A percentile compares a stretch with the other conserved stretches of the same genome.
Conservation (phyloP, 2,329 filamentous ascomycete genomes). For the Fusarium sp. region DNA sequence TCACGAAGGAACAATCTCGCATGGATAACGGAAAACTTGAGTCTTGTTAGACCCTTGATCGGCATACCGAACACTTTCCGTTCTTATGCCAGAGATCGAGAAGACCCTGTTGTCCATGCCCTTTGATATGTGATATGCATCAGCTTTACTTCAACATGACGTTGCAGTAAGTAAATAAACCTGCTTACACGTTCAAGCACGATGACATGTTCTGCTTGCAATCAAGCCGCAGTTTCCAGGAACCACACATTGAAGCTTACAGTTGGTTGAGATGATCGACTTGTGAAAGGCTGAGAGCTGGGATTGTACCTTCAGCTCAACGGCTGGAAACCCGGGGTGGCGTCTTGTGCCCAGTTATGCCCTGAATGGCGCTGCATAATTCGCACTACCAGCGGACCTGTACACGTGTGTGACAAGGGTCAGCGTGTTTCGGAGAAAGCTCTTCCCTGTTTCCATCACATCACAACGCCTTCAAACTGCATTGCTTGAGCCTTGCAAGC, state of each 20-base stretch:
- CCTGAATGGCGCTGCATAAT: constrained; percentile 37
- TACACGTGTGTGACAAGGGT: constrained; percentile 46
- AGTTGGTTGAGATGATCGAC: constrained; percentile 18
- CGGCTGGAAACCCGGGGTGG: constrained; percentile 13
- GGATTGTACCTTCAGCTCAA: constrained; percentile 19
- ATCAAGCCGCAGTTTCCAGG: constrained; percentile 6
- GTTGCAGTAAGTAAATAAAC: constrained; percentile 17
- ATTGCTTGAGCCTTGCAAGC: constrained; percentile 13
- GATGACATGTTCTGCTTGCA: constrained; percentile 12
- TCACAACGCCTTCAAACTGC: constrained; percentile 23
- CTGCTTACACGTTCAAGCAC: constrained; percentile 21
- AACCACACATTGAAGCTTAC: constrained; percentile 24
- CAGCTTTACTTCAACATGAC: constrained; percentile 1
- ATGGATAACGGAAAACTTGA: constrained; percentile 25
- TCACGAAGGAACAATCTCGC: constrained; percentile 23
- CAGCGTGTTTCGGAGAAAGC: constrained; percentile 40
- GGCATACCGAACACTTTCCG: neutral
- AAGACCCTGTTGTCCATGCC: constrained; percentile 11
- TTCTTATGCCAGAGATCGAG: constrained; percentile 27
- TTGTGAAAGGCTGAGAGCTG: constrained; percentile 26
- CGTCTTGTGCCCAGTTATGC: constrained; percentile 40
- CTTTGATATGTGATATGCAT: constrained; percentile 7
- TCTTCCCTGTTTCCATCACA: constrained; percentile 31
- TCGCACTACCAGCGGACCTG: constrained; percentile 27
- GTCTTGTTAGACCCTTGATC: constrained; percentile 24